These are phyloP conservation scores for Globisporangium spinosum DNA, from an alignment of 352 stramenopile species.

Conservation along the genomic window DNA sequence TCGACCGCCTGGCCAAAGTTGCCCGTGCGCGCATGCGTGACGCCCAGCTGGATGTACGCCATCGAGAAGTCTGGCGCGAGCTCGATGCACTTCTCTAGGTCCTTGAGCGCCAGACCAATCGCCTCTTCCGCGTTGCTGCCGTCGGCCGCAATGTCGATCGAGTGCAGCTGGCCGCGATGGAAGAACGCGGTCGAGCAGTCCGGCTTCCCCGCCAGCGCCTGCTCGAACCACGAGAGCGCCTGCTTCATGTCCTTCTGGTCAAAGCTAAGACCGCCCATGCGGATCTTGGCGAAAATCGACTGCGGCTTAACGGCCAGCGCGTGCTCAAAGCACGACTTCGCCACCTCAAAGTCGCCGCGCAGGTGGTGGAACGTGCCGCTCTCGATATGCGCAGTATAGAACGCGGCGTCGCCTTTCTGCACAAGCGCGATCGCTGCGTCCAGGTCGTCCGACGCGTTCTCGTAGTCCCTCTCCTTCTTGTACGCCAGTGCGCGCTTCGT, in stretches of 20 bases:
- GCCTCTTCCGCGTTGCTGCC: conserved; percentile 48
- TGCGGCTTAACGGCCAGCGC: conserved; percentile 60
- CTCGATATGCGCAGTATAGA: conserved; percentile 76
- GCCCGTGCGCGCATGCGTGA: conserved; percentile 65
- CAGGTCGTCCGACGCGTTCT: conserved; percentile 56
- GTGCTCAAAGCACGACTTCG: conserved; percentile 60
- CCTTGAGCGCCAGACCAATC: conserved; percentile 49
- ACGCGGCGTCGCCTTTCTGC: conserved; percentile 44
- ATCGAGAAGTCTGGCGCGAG: conserved; percentile 74
- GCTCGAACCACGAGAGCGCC: conserved; percentile 74
- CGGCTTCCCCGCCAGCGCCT: conserved; percentile 58
- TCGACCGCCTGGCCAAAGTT: conserved; percentile 72
- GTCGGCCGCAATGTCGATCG: conserved; percentile 61
- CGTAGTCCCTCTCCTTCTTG: conserved; percentile 68
- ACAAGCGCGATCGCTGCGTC: conserved; percentile 48
- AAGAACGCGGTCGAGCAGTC: conserved; percentile 76
- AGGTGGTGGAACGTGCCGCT: conserved; percentile 76
- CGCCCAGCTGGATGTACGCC: conserved; percentile 80
- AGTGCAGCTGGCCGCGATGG: conserved; percentile 78
- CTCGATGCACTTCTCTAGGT: conserved; percentile 71
- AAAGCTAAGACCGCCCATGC: conserved; percentile 77
- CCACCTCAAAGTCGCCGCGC: conserved; percentile 66
- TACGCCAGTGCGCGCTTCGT: conserved; percentile 58
- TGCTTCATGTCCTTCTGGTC: conserved; percentile 77
- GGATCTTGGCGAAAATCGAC: conserved; percentile 80